Evolutionary conservation across 78 protist species (phyloP).

Genomic region (Dictyostelium citrinum): DNA sequence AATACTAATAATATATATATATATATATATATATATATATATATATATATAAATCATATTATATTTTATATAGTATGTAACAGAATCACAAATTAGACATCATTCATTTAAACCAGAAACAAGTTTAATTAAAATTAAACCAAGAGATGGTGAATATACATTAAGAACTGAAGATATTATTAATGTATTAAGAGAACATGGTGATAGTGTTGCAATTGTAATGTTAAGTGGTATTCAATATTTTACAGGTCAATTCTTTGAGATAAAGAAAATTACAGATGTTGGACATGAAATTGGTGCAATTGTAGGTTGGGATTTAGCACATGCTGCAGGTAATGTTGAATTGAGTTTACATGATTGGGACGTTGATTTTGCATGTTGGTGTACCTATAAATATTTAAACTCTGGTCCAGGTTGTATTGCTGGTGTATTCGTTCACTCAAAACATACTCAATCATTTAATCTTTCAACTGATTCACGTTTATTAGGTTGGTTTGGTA

Average conservation of each 20-base stretch:
- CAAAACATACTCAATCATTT: slow-evolving; percentile 12
- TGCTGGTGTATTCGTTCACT: slow-evolving; percentile 91
- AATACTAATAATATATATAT: background rate
- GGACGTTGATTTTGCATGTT: slow-evolving; percentile 95
- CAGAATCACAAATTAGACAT: slow-evolving; percentile 78
- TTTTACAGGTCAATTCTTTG: slow-evolving; percentile 92
- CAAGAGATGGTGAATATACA: slow-evolving; percentile 73
- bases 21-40: no score
- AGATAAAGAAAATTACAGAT: slow-evolving; percentile 85
- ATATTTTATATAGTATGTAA: slow-evolving; percentile 79
- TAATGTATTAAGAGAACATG: slow-evolving; percentile 53
- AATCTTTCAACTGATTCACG: slow-evolving; percentile 12
- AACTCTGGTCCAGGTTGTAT: slow-evolving; percentile 95
- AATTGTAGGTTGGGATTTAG: slow-evolving; percentile 93
- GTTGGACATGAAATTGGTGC: slow-evolving; percentile 77
- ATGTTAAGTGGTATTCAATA: slow-evolving; percentile 83
- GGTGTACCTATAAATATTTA: slow-evolving; percentile 96
- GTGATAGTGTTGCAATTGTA: slow-evolving; percentile 82
- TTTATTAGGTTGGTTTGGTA: slow-evolving; percentile 95
- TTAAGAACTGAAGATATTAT: slow-evolving; percentile 79
- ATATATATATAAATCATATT: no score
- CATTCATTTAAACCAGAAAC: slow-evolving; percentile 85
- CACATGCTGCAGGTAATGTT: slow-evolving; percentile 96
- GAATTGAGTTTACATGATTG: slow-evolving; percentile 92
- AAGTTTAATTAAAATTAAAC: slow-evolving; percentile 59